Evolutionary conservation across 106 monocot species (phyloP), one percentile per base, ranked within the genome.

Genomic region (Triglochin maritima): DNA sequence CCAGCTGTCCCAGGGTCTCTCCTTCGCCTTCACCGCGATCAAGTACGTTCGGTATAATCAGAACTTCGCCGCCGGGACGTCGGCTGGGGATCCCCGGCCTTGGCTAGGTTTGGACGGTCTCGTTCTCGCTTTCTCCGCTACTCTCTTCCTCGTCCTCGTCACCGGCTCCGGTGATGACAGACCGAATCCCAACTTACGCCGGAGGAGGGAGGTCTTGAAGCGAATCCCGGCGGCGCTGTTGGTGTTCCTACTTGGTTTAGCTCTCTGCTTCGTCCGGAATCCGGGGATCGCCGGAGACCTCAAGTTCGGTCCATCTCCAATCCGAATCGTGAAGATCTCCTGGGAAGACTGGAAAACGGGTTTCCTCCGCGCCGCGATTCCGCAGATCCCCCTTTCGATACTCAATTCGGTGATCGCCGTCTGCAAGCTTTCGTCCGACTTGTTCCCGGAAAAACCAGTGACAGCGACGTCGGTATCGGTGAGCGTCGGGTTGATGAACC

Each of bases 401-500:
- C 81, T 89, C 49, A 89, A 89, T 56, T 89, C 89, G 45, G 89
- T 89, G 59, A 81, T 89, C 60, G 89, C 89, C 11, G 89, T 89
- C 6, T 89, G 89, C 78, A 89, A 89, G 74, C 83, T 89, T 4
- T 86, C 89, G 9, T 71, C 84, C 61, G 98, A 99, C 14, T 74
- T 99, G 10, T 99, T 99, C 74, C 98, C 98, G 2, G 84, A 83
- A 0, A 68, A 65, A 49, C 78, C 77, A 48, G 79, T 78, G 4
- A 82, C 92, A 10, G 79, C 81, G 58, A 74, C 86, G 45, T 44
- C 79, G 3, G 98, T 99, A 2, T 88, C 98, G 17, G 75, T 86
- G 43, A 99, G 88, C 69, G 98, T 99, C 4, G 98, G 98, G 51
- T 6, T 78, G 53, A 99, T 99, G 98, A 99, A 99, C 56, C 56